These are phyloP conservation scores for Botrytis paeoniae DNA, from an alignment of 2,329 filamentous ascomycete genomes.

Conservation along the genomic window DNA sequence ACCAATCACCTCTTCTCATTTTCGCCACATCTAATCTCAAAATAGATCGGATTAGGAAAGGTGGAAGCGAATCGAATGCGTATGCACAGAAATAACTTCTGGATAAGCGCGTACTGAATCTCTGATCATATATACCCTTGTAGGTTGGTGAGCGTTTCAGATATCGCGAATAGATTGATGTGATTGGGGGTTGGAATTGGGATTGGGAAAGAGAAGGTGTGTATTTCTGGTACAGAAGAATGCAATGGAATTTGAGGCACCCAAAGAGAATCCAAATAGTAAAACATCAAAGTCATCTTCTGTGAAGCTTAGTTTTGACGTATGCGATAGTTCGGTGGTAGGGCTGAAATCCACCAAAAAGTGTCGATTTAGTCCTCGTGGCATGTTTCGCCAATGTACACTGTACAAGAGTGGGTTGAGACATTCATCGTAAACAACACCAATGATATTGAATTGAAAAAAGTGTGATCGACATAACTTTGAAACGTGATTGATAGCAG, in stretches of 20 bases:
- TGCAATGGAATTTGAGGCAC: background rate
- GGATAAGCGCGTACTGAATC: slow-evolving; percentile 2
- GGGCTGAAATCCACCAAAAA: slow-evolving; percentile 2
- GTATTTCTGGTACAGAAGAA: background rate
- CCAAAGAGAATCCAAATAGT: background rate
- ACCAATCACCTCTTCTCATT: background rate
- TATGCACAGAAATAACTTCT: slow-evolving; percentile 10
- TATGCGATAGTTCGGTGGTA: background rate
- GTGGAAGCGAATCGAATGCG: slow-evolving; percentile 9
- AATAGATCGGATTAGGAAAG: slow-evolving; percentile 19
- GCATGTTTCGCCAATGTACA: background rate
- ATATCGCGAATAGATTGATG: background rate
- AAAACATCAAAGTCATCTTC: background rate
- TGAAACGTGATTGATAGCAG: background rate
- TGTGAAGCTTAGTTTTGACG: background rate
- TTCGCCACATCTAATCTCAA: slow-evolving; percentile 19
- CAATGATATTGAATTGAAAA: background rate
- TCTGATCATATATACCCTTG: background rate
- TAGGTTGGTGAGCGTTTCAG: slow-evolving; percentile 3
- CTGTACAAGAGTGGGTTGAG: background rate
- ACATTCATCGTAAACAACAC: slow-evolving; percentile 7
- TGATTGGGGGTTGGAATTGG: background rate
- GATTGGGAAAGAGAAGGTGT: background rate
- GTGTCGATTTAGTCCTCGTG: background rate
- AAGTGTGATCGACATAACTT: background rate